Base-by-base conservation (phyloP, 176 grass and related monocot species). In the Ampelocalamus luodianensis region DNA sequence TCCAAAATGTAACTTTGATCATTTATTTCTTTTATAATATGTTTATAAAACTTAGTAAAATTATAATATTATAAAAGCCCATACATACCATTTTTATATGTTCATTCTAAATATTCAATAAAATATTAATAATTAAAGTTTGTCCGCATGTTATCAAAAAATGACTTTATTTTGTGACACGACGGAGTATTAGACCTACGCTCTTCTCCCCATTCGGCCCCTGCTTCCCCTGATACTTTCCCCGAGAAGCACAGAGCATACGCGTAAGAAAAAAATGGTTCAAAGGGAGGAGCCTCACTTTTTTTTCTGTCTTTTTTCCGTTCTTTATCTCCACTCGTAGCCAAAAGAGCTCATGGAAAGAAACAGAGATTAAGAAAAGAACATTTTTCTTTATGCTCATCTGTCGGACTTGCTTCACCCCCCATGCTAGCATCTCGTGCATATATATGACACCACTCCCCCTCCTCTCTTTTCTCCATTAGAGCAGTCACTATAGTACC, bases 301-400 rank as follows among this genome's bases (percentile, higher is more conserved):
- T 82, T 34, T 0, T 49, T n/a, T 69, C 23, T 32, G n/a, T n/a
- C 20, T 15, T 59, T n/a, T 53, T 68, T 16, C 2, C 5, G 11
- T 10, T 62, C 4, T 44, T 44, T 34, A 65, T 88, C 65, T 50
- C 29, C 85, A 45, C 6, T 37, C 4, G 59, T 72, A 45, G 68
- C 43, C 69, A 77, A 94, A 92, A 90, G 65, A 39, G 60, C 24
- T 54, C 81, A 39, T 71, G 65, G 45, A 83, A 92, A 90, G 68
- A 68, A 81, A 72, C 83, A 85, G 77, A 80, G 72, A 80, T 72
- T 71, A 90, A 20, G 64, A 89, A 39, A 89, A 77, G 82, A 68
- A 77, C 23, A 10, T 22, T 26, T 71, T 83, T 89, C 86, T 94
- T 86, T 92, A 83, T 66, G 74, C 78, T 85, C 69, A 62, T 13